phyloP scores from a whole-genome alignment of 2,329 filamentous ascomycete genomes.

The Clarireedia sp. region DNA sequence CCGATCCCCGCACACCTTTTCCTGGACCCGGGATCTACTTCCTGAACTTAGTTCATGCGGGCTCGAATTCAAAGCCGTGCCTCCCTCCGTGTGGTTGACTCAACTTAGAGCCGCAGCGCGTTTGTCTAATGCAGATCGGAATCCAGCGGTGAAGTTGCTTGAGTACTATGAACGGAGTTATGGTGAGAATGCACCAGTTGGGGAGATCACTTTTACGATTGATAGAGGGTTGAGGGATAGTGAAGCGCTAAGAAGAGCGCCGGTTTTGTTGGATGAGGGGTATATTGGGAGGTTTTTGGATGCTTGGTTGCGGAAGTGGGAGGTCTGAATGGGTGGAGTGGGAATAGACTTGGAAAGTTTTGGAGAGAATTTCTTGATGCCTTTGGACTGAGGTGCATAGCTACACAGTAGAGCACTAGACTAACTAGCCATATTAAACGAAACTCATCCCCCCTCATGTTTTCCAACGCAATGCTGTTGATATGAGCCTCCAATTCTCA shows the following conservation, averaged over 20 bases:
- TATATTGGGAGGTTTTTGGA: neutral
- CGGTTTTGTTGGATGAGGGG: neutral
- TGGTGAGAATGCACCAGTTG: neutral
- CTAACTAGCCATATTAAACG: no score
- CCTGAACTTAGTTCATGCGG: slow-evolving; percentile 39
- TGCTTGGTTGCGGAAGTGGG: neutral
- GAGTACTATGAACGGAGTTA: neutral
- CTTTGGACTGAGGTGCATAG: no score
- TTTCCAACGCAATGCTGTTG: neutral
- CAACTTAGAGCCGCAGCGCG: slow-evolving; percentile 34
- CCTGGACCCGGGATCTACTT: slow-evolving; percentile 44
- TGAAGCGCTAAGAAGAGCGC: neutral
- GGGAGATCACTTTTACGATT: neutral
- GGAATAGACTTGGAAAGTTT: no score
- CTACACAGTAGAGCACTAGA: no score
- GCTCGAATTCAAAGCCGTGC: slow-evolving; percentile 36
- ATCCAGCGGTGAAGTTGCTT: slow-evolving; percentile 21
- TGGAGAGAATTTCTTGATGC: no score
- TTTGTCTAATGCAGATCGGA: slow-evolving; percentile 28
- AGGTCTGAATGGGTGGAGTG: neutral
- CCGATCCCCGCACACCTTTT: slow-evolving; percentile 38
- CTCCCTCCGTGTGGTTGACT: slow-evolving; percentile 37
- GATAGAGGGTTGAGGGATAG: neutral
- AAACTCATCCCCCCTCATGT: no score
- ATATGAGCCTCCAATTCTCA: neutral